Conservation (phyloP, 73 alveolate genomes). For the Stentor roeselii region DNA sequence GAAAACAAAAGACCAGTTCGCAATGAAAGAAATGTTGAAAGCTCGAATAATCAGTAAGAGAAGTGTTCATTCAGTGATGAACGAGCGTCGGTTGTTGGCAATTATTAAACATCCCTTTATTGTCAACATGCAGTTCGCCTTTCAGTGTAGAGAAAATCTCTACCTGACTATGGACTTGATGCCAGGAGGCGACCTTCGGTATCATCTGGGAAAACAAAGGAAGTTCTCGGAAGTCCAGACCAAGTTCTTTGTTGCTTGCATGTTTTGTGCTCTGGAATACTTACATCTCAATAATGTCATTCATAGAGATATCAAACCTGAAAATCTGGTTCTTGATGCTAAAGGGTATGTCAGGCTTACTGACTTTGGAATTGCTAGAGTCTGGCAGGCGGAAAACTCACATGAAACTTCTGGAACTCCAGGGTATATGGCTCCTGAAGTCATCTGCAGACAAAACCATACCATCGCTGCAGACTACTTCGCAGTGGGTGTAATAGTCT, state of each 20-base stretch:
- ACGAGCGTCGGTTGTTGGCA: slow-evolving; percentile 74
- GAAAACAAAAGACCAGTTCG: slow-evolving; percentile 54
- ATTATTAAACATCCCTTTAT: slow-evolving; percentile 68
- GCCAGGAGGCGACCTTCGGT: slow-evolving; percentile 84
- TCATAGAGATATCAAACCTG: slow-evolving; percentile 96
- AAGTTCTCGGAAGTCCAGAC: slow-evolving; percentile 57
- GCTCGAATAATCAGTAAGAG: slow-evolving; percentile 70
- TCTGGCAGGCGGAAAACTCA: slow-evolving; percentile 74
- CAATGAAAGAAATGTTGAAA: slow-evolving; percentile 31
- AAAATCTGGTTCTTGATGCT: slow-evolving; percentile 83
- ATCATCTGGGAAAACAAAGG: slow-evolving; percentile 54
- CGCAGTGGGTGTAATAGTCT: slow-evolving; percentile 87
- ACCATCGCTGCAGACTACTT: slow-evolving; percentile 67
- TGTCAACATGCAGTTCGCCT: slow-evolving; percentile 91
- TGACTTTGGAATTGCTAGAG: slow-evolving; percentile 89
- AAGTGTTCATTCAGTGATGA: slow-evolving; percentile 76
- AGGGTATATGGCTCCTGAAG: slow-evolving; percentile 93
- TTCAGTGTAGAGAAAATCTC: slow-evolving; percentile 85
- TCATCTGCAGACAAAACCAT: slow-evolving; percentile 62
- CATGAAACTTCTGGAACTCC: slow-evolving; percentile 91
- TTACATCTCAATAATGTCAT: slow-evolving; percentile 80
- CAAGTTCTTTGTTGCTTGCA: slow-evolving; percentile 66
- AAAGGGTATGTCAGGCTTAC: slow-evolving; percentile 76
- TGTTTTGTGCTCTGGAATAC: slow-evolving; percentile 69
- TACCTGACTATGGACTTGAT: slow-evolving; percentile 90